A percentile compares a stretch with the other conserved stretches of the same genome.
These are phyloP conservation scores for Alternaria panax DNA, from an alignment of 2,329 filamentous ascomycete species.

Conservation along the genomic window DNA sequence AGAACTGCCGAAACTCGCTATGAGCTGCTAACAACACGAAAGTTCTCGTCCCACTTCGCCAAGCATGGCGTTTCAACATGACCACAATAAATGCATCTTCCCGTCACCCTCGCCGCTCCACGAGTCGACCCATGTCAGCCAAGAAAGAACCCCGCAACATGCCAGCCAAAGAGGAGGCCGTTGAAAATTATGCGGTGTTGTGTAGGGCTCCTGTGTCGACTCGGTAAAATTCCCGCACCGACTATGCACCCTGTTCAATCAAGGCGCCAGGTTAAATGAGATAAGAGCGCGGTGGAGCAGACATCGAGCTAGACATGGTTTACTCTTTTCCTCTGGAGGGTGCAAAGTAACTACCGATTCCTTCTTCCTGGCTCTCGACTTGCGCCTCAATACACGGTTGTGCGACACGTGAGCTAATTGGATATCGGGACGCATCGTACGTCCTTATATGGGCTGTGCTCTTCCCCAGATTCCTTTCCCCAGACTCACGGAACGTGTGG, in stretches of 20 bases:
- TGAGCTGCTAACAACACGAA: constrained; percentile 9
- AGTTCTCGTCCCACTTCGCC: constrained; percentile 23
- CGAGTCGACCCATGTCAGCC: constrained; percentile 36
- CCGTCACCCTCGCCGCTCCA: constrained; percentile 27
- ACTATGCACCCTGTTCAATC: constrained; percentile 25
- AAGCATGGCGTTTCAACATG: constrained; percentile 27
- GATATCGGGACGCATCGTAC: constrained; percentile 24
- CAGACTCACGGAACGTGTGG: constrained; percentile 32
- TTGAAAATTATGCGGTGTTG: constrained; percentile 23
- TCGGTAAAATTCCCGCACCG: constrained; percentile 32
- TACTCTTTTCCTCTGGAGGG: constrained; percentile 18
- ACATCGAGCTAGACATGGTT: constrained; percentile 28
- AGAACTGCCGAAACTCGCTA: constrained; percentile 22
- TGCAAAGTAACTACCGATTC: constrained; percentile 40
- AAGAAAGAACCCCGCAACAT: constrained; percentile 42
- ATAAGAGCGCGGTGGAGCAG: constrained; percentile 18
- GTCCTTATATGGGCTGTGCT: constrained; percentile 40
- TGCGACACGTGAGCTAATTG: constrained; percentile 2
- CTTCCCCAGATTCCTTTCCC: constrained; percentile 40
- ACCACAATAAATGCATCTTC: constrained; percentile 25
- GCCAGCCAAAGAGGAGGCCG: constrained; percentile 27
- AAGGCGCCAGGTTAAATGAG: constrained; percentile 26
- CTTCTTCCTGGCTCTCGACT: constrained; percentile 21
- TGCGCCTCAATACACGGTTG: constrained; percentile 18
- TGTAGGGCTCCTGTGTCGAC: constrained; percentile 29